A percentile compares a stretch with the other conserved stretches of the same genome.
phyloP scores from a whole-genome alignment of 768 basidiomycete species.

The Boletus huronensis region DNA sequence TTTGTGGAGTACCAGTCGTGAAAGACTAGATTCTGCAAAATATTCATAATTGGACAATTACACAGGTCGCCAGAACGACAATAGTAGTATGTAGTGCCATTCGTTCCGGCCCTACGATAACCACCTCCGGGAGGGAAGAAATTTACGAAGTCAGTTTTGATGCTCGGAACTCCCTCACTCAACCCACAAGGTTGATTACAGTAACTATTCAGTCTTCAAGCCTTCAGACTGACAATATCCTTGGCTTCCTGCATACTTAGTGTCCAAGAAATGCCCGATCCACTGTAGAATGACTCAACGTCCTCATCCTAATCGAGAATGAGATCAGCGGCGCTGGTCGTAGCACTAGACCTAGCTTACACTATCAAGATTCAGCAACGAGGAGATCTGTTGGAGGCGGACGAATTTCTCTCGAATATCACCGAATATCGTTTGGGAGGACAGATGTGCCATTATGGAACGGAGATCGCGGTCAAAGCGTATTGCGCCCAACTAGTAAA shows the following conservation, averaged over 20 bases:
- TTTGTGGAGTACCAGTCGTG: background rate
- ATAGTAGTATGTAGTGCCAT: background rate
- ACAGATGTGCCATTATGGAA: conserved; percentile 76
- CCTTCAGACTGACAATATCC: conserved; percentile 58
- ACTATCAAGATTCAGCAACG: conserved; percentile 81
- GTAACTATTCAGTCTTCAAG: conserved; percentile 16
- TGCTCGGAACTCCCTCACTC: background rate
- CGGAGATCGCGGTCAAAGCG: conserved; percentile 92
- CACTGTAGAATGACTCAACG: conserved; percentile 90
- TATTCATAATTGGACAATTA: background rate
- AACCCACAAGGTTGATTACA: too few species aligned
- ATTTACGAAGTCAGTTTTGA: background rate
- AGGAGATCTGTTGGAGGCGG: conserved; percentile 90
- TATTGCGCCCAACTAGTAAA: conserved; percentile 81
- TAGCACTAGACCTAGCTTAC: conserved; percentile 35
- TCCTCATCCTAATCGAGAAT: conserved; percentile 72
- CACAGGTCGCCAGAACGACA: background rate
- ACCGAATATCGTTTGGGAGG: conserved; percentile 85
- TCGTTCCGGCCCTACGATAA: background rate
- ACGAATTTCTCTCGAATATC: conserved; percentile 91
- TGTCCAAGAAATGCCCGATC: conserved; percentile 90
- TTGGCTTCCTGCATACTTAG: conserved; percentile 75
- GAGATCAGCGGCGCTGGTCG: conserved; percentile 3
- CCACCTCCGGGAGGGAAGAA: background rate
- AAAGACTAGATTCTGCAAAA: background rate